Conservation (phyloP, 768 basidiomycete species). For the Amanita exitialis region DNA sequence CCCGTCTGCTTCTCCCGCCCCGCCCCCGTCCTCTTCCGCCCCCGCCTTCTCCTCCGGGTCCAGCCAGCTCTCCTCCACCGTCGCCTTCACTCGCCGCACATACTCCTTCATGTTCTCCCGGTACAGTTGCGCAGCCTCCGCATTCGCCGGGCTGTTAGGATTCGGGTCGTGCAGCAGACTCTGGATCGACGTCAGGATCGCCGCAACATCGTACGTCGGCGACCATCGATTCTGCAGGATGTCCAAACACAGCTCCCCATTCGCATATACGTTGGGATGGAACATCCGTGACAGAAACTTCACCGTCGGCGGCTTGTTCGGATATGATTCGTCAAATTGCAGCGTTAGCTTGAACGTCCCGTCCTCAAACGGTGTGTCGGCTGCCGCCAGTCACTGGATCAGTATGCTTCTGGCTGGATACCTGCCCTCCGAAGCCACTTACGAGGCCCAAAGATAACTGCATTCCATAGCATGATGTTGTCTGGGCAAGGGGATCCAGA, state of each 20-base stretch:
- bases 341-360: constrained; percentile 96
- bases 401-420: not conserved
- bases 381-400: constrained; percentile 28
- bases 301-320: constrained; percentile 96
- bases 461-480: constrained; percentile 99
- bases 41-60: constrained; percentile 62
- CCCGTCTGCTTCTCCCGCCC: not conserved
- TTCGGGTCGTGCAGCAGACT: constrained; percentile 96
- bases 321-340: constrained; percentile 96
- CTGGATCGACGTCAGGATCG: constrained; percentile 95
- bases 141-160: constrained; percentile 96
- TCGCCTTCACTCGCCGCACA: constrained; percentile 41
- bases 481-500: constrained; percentile 96
- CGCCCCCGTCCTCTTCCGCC: not conserved
- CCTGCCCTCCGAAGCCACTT: constrained; percentile 17
- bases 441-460: constrained; percentile 99
- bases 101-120: constrained; percentile 23
- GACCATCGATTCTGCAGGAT: constrained; percentile 99
- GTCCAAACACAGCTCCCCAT: constrained; percentile 96
- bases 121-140: constrained; percentile 94
- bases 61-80: constrained; percentile 93
- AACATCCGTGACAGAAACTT: constrained; percentile 98
- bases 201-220: constrained; percentile 97
- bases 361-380: constrained; percentile 98
- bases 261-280: constrained; percentile 98